These are phyloP conservation scores for Pulveroboletus sp. DNA, from an alignment of 1,284 basidiomycete species.

Conservation along the genomic window DNA sequence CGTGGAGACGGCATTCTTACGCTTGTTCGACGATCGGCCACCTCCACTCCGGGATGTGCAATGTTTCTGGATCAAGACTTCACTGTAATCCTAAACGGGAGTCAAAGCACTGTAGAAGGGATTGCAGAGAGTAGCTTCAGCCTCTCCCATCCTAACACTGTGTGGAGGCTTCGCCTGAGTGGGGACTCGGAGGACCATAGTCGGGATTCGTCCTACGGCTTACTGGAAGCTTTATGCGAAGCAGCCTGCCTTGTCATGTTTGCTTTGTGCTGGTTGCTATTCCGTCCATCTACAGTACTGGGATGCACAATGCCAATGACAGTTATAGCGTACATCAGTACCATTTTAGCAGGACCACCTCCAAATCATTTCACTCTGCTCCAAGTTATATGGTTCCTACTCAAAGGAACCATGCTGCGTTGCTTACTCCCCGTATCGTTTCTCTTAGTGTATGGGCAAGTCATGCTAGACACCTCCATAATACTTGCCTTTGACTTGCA, in stretches of 20 bases:
- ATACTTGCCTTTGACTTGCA: background rate
- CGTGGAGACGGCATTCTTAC: background rate
- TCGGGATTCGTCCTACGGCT: background rate
- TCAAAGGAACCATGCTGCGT: too few species aligned
- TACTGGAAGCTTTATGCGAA: background rate
- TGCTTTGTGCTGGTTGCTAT: background rate
- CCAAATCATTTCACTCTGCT: too few species aligned
- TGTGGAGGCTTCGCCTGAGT: background rate
- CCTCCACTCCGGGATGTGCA: background rate
- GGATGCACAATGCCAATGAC: too few species aligned
- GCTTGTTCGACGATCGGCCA: background rate
- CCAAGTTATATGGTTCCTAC: too few species aligned
- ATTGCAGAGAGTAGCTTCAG: background rate
- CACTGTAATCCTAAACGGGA: background rate
- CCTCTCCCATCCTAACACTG: background rate
- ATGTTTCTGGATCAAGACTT: conserved; percentile 6
- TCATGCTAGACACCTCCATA: background rate
- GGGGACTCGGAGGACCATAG: background rate
- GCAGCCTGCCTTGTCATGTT: background rate
- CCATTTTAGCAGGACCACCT: too few species aligned
- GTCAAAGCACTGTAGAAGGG: background rate
- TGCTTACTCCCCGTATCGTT: too few species aligned
- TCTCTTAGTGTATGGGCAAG: background rate
- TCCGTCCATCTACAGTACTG: background rate
- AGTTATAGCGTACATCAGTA: background rate